These are phyloP conservation scores for Pugionium cornutum DNA, from an alignment of 345 rosid species.

Conservation along the genomic window DNA sequence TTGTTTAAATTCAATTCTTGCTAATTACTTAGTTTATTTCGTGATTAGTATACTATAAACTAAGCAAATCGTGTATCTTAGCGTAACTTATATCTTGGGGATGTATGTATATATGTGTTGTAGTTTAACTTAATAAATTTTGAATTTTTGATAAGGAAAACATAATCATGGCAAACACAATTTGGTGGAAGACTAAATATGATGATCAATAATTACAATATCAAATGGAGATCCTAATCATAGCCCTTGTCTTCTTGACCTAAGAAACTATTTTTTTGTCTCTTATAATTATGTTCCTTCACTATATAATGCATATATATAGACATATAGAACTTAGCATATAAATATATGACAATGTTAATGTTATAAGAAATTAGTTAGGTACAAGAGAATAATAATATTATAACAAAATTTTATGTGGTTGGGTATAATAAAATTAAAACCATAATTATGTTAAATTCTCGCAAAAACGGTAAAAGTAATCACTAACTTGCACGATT, in stretches of 20 bases:
- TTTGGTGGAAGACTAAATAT: slow-evolving; percentile 35
- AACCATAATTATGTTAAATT: too few relatives aligned
- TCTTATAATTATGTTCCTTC: slow-evolving; percentile 24
- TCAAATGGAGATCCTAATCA: slow-evolving; percentile 33
- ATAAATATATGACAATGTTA: neutral
- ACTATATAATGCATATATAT: neutral
- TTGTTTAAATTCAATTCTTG: too few relatives aligned
- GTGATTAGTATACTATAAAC: too few relatives aligned
- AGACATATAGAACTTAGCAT: slow-evolving; percentile 7
- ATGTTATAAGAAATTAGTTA: neutral
- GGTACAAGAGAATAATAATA: neutral
- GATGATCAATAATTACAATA: slow-evolving; percentile 26
- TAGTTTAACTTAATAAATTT: slow-evolving; percentile 31
- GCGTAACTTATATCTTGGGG: neutral
- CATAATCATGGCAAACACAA: slow-evolving; percentile 36
- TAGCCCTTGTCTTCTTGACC: slow-evolving; percentile 33
- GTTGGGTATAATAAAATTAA: too few relatives aligned
- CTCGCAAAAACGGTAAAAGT: neutral
- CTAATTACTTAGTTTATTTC: too few relatives aligned
- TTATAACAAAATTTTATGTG: too few relatives aligned
- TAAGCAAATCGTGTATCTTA: too few relatives aligned
- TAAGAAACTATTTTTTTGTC: slow-evolving; percentile 25
- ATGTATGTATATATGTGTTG: neutral
- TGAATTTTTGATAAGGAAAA: slow-evolving; percentile 3
- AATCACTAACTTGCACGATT: slow-evolving; percentile 7